A percentile compares a stretch with the other conserved stretches of the same genome.
Conservation (phyloP, 352 stramenopile species). For the Phytophthora colocasiae region DNA sequence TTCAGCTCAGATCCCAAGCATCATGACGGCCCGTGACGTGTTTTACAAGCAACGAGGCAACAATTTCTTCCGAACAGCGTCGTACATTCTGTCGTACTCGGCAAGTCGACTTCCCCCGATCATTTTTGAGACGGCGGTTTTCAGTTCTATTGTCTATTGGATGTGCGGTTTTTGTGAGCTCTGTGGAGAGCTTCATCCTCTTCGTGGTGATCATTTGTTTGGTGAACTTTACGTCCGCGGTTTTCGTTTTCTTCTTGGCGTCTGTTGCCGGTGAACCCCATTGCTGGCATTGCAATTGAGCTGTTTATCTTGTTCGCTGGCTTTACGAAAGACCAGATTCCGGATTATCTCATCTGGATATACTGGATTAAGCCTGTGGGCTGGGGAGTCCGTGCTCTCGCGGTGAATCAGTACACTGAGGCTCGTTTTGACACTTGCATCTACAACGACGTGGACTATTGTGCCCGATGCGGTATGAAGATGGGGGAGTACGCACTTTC, state of each 20-base stretch:
- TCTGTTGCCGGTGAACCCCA: constrained; percentile 13
- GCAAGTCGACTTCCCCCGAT: constrained; percentile 20
- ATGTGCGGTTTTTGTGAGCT: constrained; percentile 35
- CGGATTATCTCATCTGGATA: constrained; percentile 27
- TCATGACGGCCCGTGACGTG: constrained; percentile 22
- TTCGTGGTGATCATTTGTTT: constrained; percentile 23
- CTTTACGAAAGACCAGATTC: constrained; percentile 29
- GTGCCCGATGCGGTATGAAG: constrained; percentile 24
- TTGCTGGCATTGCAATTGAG: constrained; percentile 5
- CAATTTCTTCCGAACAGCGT: constrained; percentile 29
- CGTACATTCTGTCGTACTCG: constrained; percentile 25
- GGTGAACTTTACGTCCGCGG: constrained; percentile 11
- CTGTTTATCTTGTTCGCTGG: constrained; percentile 25
- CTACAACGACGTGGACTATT: constrained; percentile 41
- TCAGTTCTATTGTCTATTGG: constrained; percentile 27
- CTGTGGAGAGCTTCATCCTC: constrained; percentile 16
- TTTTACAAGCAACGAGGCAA: constrained; percentile 30
- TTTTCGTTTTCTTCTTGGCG: constrained; percentile 30
- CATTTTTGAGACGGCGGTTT: constrained; percentile 17
- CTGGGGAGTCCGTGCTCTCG: constrained; percentile 26
- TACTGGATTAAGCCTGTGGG: constrained; percentile 31
- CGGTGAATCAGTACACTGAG: constrained; percentile 37
- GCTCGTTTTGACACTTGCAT: constrained; percentile 30
- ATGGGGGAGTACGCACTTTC: constrained; percentile 26
- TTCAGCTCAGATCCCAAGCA: constrained; percentile 12